Evolutionary conservation across 805 yeast species (phyloP).

Genomic region (Candida adriatica): DNA sequence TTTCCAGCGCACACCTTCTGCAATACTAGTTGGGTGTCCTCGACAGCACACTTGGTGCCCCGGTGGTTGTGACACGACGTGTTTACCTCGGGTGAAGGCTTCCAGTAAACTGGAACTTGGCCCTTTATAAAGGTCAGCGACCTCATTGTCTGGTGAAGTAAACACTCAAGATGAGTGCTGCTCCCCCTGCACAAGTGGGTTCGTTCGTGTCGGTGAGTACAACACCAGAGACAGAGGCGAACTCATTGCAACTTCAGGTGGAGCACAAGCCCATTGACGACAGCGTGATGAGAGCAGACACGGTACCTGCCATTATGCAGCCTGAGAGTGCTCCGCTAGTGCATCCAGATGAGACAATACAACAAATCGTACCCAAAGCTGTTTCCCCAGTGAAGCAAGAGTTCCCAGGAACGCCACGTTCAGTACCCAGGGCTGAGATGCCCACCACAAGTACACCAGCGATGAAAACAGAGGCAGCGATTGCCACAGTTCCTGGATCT

Average conservation of each 20-base stretch:
- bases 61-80: too few relatives aligned
- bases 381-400: slow-evolving; percentile 6
- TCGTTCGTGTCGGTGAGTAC: slow-evolving; percentile 10
- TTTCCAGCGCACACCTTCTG: too few relatives aligned
- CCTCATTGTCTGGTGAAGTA: too few relatives aligned
- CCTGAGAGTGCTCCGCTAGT: not conserved
- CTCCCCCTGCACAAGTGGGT: slow-evolving; percentile 15
- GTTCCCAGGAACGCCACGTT: not conserved
- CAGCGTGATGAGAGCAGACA: not conserved
- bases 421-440: slow-evolving; percentile 1
- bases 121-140: too few relatives aligned
- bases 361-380: slow-evolving; percentile 4
- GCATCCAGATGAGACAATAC: slow-evolving; percentile 16
- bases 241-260: slow-evolving; percentile 14
- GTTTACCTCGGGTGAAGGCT: too few relatives aligned
- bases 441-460: not conserved
- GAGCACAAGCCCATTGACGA: not conserved
- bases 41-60: too few relatives aligned
- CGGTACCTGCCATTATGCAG: not conserved
- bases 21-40: too few relatives aligned
- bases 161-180: slow-evolving; percentile 14
- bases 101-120: too few relatives aligned
- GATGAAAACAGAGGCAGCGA: slow-evolving; percentile 9
- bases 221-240: slow-evolving; percentile 12
- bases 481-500: slow-evolving; percentile 14